These are phyloP conservation scores for Vachellia pachyceras DNA, from an alignment of 306 rosid species.

Conservation along the genomic window DNA sequence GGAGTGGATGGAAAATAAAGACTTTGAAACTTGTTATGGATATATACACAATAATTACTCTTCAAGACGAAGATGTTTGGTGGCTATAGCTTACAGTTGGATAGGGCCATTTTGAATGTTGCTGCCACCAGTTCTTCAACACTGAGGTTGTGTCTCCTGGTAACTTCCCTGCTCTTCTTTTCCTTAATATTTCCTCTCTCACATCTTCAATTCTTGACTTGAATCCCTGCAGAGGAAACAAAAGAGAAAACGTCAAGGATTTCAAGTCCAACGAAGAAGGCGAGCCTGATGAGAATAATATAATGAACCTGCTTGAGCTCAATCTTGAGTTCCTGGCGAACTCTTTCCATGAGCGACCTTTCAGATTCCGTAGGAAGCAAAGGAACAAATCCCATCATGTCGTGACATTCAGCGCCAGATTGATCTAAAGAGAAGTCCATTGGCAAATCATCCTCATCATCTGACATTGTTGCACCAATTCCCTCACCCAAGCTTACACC, in stretches of 20 bases:
- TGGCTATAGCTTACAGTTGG: conserved; percentile 70
- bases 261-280: too few species aligned
- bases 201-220: conserved; percentile 98
- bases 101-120: conserved; percentile 98
- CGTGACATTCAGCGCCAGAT: conserved; percentile 68
- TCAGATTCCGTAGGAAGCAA: conserved; percentile 95
- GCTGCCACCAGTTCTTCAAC: conserved; percentile 97
- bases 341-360: conserved; percentile 94
- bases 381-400: conserved; percentile 97
- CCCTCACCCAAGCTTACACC: conserved; percentile 96
- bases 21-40: background rate
- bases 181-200: conserved; percentile 93
- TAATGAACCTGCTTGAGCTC: conserved; percentile 84
- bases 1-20: background rate
- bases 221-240: conserved; percentile 57
- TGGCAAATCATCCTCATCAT: conserved; percentile 86
- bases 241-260: too few species aligned
- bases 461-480: conserved; percentile 95
- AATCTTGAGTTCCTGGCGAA: conserved; percentile 93
- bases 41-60: background rate
- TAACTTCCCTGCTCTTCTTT: conserved; percentile 95
- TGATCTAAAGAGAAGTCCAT: conserved; percentile 86
- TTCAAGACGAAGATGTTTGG: background rate
- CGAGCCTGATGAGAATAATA: too few species aligned
- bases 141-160: conserved; percentile 98